Conservation (phyloP, 176 grass and related monocot genomes). For the Ensete glaucum region DNA sequence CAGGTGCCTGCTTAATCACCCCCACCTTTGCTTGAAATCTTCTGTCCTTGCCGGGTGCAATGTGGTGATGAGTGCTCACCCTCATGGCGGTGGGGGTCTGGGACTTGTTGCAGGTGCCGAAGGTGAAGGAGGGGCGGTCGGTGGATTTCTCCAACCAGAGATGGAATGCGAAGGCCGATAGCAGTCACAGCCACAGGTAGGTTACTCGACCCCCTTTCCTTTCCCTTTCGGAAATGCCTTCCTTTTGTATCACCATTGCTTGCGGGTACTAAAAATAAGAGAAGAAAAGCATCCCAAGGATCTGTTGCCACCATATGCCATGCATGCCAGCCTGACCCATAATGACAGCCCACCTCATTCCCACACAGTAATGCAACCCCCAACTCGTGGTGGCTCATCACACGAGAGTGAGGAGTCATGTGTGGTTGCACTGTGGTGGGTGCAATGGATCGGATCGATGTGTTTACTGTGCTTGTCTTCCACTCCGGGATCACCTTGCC, state of each 20-base stretch:
- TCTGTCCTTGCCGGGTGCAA: background rate
- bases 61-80: background rate
- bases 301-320: background rate
- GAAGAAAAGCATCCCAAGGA: background rate
- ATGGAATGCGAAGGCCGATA: slow-evolving; percentile 7
- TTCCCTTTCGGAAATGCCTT: too few relatives aligned
- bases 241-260: slow-evolving; percentile 19
- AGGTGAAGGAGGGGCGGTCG: background rate
- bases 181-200: slow-evolving; percentile 29
- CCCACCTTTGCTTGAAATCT: background rate
- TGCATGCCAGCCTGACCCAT: slow-evolving; percentile 19
- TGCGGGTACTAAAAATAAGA: background rate
- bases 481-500: background rate
- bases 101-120: slow-evolving; percentile 5
- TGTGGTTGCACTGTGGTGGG: background rate
- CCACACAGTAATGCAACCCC: slow-evolving; percentile 7
- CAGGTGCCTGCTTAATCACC: background rate
- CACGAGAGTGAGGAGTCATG: background rate
- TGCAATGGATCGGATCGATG: background rate
- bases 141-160: slow-evolving; percentile 31
- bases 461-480: background rate
- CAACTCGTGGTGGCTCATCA: background rate
- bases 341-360: background rate
- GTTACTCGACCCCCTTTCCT: background rate
- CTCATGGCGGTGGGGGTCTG: background rate